A percentile compares a stretch with the other conserved stretches of the same genome.
Conservation (phyloP, 1,284 basidiomycete species). For the Mycosarcoma mackinlayi region DNA sequence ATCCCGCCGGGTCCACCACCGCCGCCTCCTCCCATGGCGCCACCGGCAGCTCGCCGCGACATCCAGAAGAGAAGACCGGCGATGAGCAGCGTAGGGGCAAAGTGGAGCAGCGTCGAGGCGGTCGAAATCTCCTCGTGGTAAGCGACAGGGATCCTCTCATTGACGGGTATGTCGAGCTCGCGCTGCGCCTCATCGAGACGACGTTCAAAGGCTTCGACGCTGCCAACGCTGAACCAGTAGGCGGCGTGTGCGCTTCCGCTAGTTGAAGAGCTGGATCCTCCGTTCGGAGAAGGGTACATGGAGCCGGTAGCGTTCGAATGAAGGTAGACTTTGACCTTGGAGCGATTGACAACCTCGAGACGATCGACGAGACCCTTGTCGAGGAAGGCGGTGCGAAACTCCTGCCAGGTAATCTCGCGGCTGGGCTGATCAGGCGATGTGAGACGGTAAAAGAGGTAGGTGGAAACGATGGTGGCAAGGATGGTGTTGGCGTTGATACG, state of each 20-base stretch:
- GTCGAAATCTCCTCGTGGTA: slow-evolving; percentile 95
- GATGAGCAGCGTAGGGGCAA: slow-evolving; percentile 92
- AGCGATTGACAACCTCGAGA: slow-evolving; percentile 90
- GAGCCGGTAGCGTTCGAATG: slow-evolving; percentile 84
- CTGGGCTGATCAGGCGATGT: slow-evolving; percentile 72
- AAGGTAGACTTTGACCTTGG: slow-evolving; percentile 83
- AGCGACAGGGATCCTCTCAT: slow-evolving; percentile 94
- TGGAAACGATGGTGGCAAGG: slow-evolving; percentile 71
- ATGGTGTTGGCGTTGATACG: slow-evolving; percentile 63
- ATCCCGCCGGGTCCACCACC: slow-evolving; percentile 82
- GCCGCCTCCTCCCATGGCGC: slow-evolving; percentile 64
- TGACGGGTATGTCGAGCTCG: slow-evolving; percentile 88
- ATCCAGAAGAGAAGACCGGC: slow-evolving; percentile 91
- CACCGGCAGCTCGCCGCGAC: slow-evolving; percentile 77
- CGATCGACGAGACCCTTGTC: slow-evolving; percentile 96
- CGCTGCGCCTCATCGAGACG: slow-evolving; percentile 92
- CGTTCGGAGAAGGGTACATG: slow-evolving; percentile 69
- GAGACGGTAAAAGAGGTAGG: slow-evolving; percentile 78
- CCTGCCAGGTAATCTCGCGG: slow-evolving; percentile 97
- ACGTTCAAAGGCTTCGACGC: slow-evolving; percentile 94
- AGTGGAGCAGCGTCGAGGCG: slow-evolving; percentile 84
- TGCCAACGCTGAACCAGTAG: slow-evolving; percentile 97
- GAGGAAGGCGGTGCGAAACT: slow-evolving; percentile 93
- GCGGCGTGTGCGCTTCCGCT: slow-evolving; percentile 54
- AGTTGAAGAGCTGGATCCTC: slow-evolving; percentile 19